Percentiles rank a stretch among this genome's conserved stretches.
These are phyloP conservation scores for Pyrenula massariospora DNA, from an alignment of 495 filamentous ascomycete genomes.

Conservation along the genomic window DNA sequence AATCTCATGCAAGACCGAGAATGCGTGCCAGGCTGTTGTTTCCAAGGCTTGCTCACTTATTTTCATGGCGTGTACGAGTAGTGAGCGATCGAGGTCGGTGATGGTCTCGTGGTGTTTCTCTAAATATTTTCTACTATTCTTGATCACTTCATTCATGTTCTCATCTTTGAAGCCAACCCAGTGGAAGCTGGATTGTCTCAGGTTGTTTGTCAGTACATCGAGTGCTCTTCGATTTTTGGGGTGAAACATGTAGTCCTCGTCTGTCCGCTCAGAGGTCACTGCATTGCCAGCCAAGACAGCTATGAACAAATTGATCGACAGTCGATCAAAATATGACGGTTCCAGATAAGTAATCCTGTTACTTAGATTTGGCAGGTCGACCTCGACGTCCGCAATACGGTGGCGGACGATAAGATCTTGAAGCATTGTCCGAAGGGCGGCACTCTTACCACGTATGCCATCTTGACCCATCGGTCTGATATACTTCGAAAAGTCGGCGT, in stretches of 20 bases:
- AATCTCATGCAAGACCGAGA: slow-evolving; percentile 61
- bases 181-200: slow-evolving; percentile 82
- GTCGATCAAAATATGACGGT: slow-evolving; percentile 70
- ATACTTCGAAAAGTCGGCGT: slow-evolving; percentile 60
- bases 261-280: slow-evolving; percentile 75
- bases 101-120: slow-evolving; percentile 37
- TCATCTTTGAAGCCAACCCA: slow-evolving; percentile 63
- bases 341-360: slow-evolving; percentile 65
- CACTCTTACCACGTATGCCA: slow-evolving; percentile 39
- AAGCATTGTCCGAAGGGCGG: slow-evolving; percentile 57
- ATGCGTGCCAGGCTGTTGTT: slow-evolving; percentile 51
- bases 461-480: slow-evolving; percentile 52
- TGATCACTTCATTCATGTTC: slow-evolving; percentile 49
- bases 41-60: slow-evolving; percentile 46
- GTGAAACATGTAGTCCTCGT: slow-evolving; percentile 83
- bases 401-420: slow-evolving; percentile 76
- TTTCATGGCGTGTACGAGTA: slow-evolving; percentile 49
- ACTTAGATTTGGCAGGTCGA: slow-evolving; percentile 53
- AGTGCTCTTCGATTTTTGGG: slow-evolving; percentile 53
- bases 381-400: slow-evolving; percentile 52
- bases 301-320: slow-evolving; percentile 76
- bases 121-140: slow-evolving; percentile 54
- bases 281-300: slow-evolving; percentile 74
- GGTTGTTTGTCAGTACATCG: slow-evolving; percentile 56
- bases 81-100: slow-evolving; percentile 40